phyloP scores from a whole-genome alignment of 2,329 filamentous ascomycete species.

The Claviceps citrina region DNA sequence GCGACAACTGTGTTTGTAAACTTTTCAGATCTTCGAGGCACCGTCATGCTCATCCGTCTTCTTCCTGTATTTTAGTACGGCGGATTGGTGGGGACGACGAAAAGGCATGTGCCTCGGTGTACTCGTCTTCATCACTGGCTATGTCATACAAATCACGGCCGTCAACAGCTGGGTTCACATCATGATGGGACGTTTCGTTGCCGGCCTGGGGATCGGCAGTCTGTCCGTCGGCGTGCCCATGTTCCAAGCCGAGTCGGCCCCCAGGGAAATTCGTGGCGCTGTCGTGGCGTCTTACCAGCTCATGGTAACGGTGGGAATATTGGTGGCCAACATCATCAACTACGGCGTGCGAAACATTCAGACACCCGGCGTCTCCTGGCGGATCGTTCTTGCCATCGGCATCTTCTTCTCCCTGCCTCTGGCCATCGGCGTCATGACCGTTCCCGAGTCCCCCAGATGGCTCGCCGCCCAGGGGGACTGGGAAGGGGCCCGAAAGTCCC shows the following conservation, averaged over 20 bases:
- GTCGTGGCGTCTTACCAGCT: constrained; percentile 59
- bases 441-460: constrained; percentile 44
- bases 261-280: constrained; percentile 45
- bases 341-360: constrained; percentile 31
- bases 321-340: constrained; percentile 39
- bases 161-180: constrained; percentile 46
- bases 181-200: constrained; percentile 49
- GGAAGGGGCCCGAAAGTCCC: constrained; percentile 32
- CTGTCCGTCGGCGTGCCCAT: constrained; percentile 51
- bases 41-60: neutral
- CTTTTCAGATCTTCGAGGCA: too few relatives aligned
- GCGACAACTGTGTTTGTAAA: too few relatives aligned
- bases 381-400: constrained; percentile 43
- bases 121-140: constrained; percentile 46
- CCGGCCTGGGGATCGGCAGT: constrained; percentile 52
- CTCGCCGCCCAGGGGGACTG: constrained; percentile 31
- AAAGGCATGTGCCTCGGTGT: constrained; percentile 37
- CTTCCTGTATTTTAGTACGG: constrained; percentile 20
- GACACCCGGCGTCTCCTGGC: constrained; percentile 36
- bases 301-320: constrained; percentile 57
- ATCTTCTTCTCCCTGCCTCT: constrained; percentile 38
- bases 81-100: constrained; percentile 42
- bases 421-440: constrained; percentile 33
- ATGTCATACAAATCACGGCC: constrained; percentile 50
- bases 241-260: constrained; percentile 50